phyloP scores from a whole-genome alignment of 2,329 filamentous ascomycete genomes.

The Sclerotinia subarctica region DNA sequence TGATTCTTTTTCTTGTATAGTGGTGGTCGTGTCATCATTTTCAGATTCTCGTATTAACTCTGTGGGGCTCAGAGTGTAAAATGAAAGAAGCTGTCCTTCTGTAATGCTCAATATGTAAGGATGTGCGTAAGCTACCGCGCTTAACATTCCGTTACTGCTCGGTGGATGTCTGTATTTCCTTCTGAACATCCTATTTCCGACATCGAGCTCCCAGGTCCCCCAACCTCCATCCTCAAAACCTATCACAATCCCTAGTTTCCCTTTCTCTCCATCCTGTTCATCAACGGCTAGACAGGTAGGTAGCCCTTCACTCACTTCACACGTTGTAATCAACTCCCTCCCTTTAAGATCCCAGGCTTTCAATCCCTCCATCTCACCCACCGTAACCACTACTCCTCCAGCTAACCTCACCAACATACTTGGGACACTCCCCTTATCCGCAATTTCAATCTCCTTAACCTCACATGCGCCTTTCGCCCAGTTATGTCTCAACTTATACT shows the following conservation, averaged over 20 bases:
- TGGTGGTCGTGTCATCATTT: neutral
- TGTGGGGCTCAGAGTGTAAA: slow-evolving; percentile 55
- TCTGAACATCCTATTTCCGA: slow-evolving; percentile 37
- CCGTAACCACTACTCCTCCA: slow-evolving; percentile 75
- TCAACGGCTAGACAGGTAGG: slow-evolving; percentile 68
- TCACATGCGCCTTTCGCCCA: slow-evolving; percentile 82
- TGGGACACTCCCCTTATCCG: slow-evolving; percentile 46
- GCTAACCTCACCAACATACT: slow-evolving; percentile 71
- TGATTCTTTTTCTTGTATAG: slow-evolving; percentile 2
- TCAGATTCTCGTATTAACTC: neutral
- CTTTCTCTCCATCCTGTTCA: slow-evolving; percentile 44
- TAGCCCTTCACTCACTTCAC: slow-evolving; percentile 37
- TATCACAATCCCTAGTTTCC: slow-evolving; percentile 57
- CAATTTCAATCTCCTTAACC: slow-evolving; percentile 65
- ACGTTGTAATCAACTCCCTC: slow-evolving; percentile 56
- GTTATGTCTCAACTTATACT: slow-evolving; percentile 86
- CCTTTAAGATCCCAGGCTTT: slow-evolving; percentile 74
- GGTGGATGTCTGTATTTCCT: slow-evolving; percentile 30
- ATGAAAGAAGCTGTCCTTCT: slow-evolving; percentile 65
- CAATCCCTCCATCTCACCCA: slow-evolving; percentile 65
- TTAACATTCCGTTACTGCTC: slow-evolving; percentile 47
- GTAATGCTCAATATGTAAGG: slow-evolving; percentile 81
- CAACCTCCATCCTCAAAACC: slow-evolving; percentile 73
- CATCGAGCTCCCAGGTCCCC: slow-evolving; percentile 62
- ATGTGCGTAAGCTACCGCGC: slow-evolving; percentile 66